Base-by-base conservation (phyloP, 805 yeast species). In the Ogataea methylovora region DNA sequence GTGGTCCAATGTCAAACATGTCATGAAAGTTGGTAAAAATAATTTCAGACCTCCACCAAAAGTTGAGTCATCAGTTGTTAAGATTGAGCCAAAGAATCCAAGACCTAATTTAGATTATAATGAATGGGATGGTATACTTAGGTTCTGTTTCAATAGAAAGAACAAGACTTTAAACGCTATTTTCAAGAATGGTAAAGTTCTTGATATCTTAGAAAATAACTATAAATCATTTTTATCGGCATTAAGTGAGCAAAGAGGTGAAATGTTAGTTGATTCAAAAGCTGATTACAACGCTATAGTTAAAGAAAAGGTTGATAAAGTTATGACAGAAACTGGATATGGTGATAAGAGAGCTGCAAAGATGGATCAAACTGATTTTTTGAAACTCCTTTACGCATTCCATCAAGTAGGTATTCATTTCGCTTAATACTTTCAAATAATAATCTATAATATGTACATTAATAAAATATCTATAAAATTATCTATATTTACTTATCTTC, bases 1-100 rank as follows among this genome's bases (percentile, higher is more conserved):
- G 97, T 92, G 97, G 97, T 96, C 97, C n/a, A 85, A 85, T 44
- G 97, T 92, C 12, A 87, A 94, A 7, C 98, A 92, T 57, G 84
- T 92, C 35, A 92, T 92, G 98, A 92, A 92, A 60, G 98, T 92
- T 21, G 97, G 97, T 17, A 83, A 79, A 54, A 92, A 92, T 55
- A 92, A 92, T 54, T 92, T 92, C 67, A 72, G 96, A 48, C 98
- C 98, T 17, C 98, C 98, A 9, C 98, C 98, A 38, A 88, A 92
- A 58, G 98, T 92, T 38, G 98, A 92, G 58, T 87, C 97, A 0
- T 81, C 94, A 24, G 98, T 92, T 31, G 97, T 92, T 14, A 73
- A 95, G 51, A 76, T 92, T 24, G 97, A 90, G 59, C 79, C 92
- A 37, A 92, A 92, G 58, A 69, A 61, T 36, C 98, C 97, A 34